Evolutionary conservation across 768 basidiomycete genomes (phyloP), one percentile per base, ranked within the genome.

Genomic region (Xanthoconium purpureum): DNA sequence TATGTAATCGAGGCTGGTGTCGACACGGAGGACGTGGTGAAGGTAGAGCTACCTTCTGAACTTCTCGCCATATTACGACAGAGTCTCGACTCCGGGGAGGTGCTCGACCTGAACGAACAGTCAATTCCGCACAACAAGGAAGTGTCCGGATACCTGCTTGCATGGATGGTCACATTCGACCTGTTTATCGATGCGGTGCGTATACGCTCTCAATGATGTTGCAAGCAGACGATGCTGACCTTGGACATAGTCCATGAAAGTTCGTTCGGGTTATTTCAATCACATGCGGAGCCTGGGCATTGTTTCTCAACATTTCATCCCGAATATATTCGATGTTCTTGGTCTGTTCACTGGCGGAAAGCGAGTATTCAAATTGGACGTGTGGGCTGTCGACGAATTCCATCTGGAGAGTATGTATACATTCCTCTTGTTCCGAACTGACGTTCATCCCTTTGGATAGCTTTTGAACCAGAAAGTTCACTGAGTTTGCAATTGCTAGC

Each of bases 131-230:
- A 48, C 57, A 66, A 61, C 54, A 60, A 71, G 78, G 77, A 75
- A 47, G 66, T 81, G 2, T 84, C 90, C 58, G 84, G 87, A 5
- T 82, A 83, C 59, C 73, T 97, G n/a, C 79, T 97, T 10, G 82
- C 80, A 3, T 97, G 94, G 94, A 90, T 95, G 87, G 74, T 92
- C n/a, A 68, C 87, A 1, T 87, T 97, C 58, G 91, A 94, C 64
- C 75, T 89, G 18, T 97, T 97, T 71, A 75, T 77, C 28, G 85
- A 91, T 68, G 88, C 92, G 10, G 94, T 95, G 68, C 59, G 91
- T 77, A 52, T 37, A 40, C 51, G 6, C 18, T 32, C 37, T 24
- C 17, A 9, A 36, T 18, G 2, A 18, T 5, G 14, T 28, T 32
- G n/a, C 14, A 24, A 10, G 15, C 14, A 15, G 5, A n/a, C 10